Percentiles rank a stretch among this genome's conserved stretches.
Evolutionary conservation across 129 eudicot genomes (phyloP).

Genomic region (Artemisia annua): DNA sequence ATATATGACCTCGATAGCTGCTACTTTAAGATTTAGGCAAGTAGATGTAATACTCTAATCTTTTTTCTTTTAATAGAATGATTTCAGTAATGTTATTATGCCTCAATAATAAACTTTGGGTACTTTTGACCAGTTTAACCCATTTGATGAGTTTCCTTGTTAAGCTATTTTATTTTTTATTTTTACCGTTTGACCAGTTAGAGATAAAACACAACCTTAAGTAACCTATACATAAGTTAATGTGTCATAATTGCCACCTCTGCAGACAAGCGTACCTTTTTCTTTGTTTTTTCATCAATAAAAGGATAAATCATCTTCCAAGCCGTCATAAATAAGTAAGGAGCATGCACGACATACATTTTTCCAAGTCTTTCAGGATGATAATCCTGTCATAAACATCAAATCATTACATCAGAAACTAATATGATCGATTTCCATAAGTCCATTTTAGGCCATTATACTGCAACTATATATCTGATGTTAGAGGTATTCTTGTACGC

Average conservation of each 20-base stretch:
- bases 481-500: conserved; percentile 4
- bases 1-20: conserved; percentile 8
- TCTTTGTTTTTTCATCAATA: conserved; percentile 74
- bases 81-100: not conserved
- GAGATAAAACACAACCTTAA: conserved; percentile 1
- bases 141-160: not conserved
- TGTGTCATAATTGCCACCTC: not conserved
- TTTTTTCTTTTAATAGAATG: not conserved
- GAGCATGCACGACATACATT: conserved; percentile 62
- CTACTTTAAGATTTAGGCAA: not conserved
- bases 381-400: conserved; percentile 64
- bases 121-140: not conserved
- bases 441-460: not conserved
- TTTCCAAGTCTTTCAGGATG: conserved; percentile 94
- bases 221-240: not conserved
- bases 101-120: not conserved
- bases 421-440: conserved; percentile 8
- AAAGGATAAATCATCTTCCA: conserved; percentile 85
- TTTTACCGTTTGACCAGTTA: not conserved
- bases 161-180: not conserved
- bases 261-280: conserved; percentile 48
- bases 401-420: conserved; percentile 18
- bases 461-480: conserved; percentile 1
- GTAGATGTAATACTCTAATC: not conserved
- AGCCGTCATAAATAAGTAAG: conserved; percentile 72